Conservation (phyloP, 495 filamentous ascomycete species). For the Penicillium dipodomyicola region DNA sequence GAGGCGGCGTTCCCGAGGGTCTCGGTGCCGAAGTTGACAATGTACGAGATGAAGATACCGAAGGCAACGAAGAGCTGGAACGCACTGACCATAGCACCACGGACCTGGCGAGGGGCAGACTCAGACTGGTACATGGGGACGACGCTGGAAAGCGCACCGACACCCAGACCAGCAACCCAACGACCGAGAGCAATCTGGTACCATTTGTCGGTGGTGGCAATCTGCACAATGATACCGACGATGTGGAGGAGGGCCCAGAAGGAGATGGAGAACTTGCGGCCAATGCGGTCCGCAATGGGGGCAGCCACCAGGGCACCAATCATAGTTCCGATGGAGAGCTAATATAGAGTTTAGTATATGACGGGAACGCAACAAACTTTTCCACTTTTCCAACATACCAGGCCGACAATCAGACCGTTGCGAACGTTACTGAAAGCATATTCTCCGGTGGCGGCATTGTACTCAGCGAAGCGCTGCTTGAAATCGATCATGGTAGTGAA, state of each 20-base stretch:
- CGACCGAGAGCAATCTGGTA: constrained; percentile 54
- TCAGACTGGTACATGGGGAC: constrained; percentile 76
- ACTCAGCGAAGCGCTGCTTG: constrained; percentile 46
- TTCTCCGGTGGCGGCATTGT: constrained; percentile 28
- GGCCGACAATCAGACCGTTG: constrained; percentile 55
- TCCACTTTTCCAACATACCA: constrained; percentile 39
- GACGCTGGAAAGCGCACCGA: constrained; percentile 67
- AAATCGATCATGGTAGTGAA: constrained; percentile 62
- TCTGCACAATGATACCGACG: constrained; percentile 68
- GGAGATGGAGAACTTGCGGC: constrained; percentile 51
- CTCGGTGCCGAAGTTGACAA: constrained; percentile 77
- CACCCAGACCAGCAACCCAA: constrained; percentile 64
- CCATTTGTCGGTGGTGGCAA: constrained; percentile 55
- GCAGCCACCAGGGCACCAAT: constrained; percentile 64
- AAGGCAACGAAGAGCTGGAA: constrained; percentile 89
- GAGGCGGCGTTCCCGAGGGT: constrained; percentile 52
- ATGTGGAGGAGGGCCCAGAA: constrained; percentile 62
- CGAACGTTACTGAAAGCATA: constrained; percentile 55
- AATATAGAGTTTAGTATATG: constrained; percentile 6
- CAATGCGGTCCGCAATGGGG: constrained; percentile 53
- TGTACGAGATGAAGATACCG: constrained; percentile 78
- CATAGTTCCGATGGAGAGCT: constrained; percentile 65
- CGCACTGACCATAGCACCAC: constrained; percentile 64
- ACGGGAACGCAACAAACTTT: neutral
- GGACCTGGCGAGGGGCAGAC: constrained; percentile 61